These are phyloP conservation scores for Magnusiomyces sp. DNA, from an alignment of 1,139 yeast genomes.

Conservation along the genomic window DNA sequence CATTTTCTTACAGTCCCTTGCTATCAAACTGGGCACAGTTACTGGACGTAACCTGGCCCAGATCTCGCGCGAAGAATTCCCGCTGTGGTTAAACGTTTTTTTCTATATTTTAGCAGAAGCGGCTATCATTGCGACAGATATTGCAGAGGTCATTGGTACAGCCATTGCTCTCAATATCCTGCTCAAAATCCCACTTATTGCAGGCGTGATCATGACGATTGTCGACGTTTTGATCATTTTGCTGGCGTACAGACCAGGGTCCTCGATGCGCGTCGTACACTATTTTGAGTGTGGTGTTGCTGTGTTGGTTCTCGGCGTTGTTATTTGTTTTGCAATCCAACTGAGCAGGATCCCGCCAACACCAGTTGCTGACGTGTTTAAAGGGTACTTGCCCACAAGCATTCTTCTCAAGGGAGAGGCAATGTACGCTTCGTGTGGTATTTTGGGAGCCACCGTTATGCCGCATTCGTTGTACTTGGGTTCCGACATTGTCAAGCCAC, in stretches of 20 bases:
- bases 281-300: constrained; percentile 79
- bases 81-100: constrained; percentile 49
- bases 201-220: constrained; percentile 76
- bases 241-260: constrained; percentile 83
- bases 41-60: constrained; percentile 88
- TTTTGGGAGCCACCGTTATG: constrained; percentile 96
- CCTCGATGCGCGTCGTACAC: constrained; percentile 69
- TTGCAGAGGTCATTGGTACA: constrained; percentile 91
- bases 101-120: constrained; percentile 72
- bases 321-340: constrained; percentile 76
- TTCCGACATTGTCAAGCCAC: constrained; percentile 85
- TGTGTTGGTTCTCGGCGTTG: constrained; percentile 69
- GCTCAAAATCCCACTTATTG: constrained; percentile 63
- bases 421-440: constrained; percentile 76
- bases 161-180: constrained; percentile 83
- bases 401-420: constrained; percentile 73
- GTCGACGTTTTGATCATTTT: constrained; percentile 77
- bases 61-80: constrained; percentile 70
- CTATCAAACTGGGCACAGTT: constrained; percentile 81
- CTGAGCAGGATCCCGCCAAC: constrained; percentile 49
- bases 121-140: constrained; percentile 86
- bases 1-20: constrained; percentile 70
- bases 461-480: constrained; percentile 92
- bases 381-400: constrained; percentile 73
- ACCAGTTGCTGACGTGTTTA: constrained; percentile 45